These are phyloP conservation scores for Cercophora scortea DNA, from an alignment of 495 filamentous ascomycete species.

Conservation along the genomic window DNA sequence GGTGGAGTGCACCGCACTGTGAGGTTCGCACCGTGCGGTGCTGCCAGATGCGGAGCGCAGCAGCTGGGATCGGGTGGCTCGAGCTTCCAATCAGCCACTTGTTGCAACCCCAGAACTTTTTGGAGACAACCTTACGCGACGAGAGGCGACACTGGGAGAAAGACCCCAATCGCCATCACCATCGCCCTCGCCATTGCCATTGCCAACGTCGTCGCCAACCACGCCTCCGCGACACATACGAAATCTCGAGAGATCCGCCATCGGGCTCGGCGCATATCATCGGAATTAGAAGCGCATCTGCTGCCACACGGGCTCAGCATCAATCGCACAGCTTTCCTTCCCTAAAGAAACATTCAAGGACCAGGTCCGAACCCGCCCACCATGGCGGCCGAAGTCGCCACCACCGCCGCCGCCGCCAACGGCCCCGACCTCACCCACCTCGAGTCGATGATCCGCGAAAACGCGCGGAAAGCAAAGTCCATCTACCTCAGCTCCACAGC, in stretches of 20 bases:
- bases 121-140: slow-evolving; percentile 1
- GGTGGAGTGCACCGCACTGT: not conserved
- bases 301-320: too few relatives aligned
- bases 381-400: slow-evolving; percentile 23
- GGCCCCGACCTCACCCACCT: slow-evolving; percentile 20
- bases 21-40: slow-evolving; percentile 8
- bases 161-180: not conserved
- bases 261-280: too few relatives aligned
- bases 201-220: too few relatives aligned
- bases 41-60: not conserved
- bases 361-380: not conserved
- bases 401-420: slow-evolving; percentile 5
- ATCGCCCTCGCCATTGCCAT: too few relatives aligned
- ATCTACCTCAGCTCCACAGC: slow-evolving; percentile 27
- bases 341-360: too few relatives aligned
- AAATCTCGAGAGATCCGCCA: not conserved
- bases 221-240: not conserved
- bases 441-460: slow-evolving; percentile 29
- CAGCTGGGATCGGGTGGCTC: slow-evolving; percentile 7
- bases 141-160: not conserved
- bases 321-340: too few relatives aligned
- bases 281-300: too few relatives aligned
- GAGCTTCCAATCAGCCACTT: slow-evolving; percentile 17
- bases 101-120: slow-evolving; percentile 8
- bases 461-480: slow-evolving; percentile 31